Base-by-base conservation (phyloP, 2,329 filamentous ascomycete species). In the Clarireedia homoeocarpa region DNA sequence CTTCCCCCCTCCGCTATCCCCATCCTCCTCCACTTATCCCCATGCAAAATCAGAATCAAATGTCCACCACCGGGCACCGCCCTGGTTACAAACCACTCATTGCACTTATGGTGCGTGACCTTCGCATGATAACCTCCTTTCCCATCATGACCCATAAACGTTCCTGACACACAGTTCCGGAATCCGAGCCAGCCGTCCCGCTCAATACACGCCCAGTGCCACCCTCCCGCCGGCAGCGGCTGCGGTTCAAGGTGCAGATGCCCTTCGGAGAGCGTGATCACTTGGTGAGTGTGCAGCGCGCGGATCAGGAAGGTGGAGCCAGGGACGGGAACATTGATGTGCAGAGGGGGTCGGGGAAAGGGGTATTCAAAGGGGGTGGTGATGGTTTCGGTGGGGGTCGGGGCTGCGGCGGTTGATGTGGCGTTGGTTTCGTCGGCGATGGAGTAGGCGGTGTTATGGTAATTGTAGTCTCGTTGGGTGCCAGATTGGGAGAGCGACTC, bases 221-320 rank as follows among this genome's bases (percentile, higher is more conserved):
- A 53, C 12, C 51, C 51, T 5, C 51, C 51, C 3, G 30, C 34
- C 4, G 12, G 20, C 10, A 30, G 23, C 4, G 38, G 2, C 14
- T 14, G 15, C 12, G 42, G 42, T 14, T 30, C 36, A 6, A 53
- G n/a, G 9, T 48, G 51, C 2, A 53, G 44, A 26, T 0, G 14
- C n/a, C 51, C 51, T 6, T 39, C 44, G 15, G 38, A 27, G 15
- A 48, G 51, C 2, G 51, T 48, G 6, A 53, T 39, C 3, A 48
- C 24, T 3, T 44, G 30, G 12, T 44, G 23, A 6, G 17, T 30
- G 14, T 15, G 12, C 5, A 42, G 44, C 17, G 48, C 44, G 26
- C 51, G 44, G 14, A 53, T 53, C 6, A 48, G 26, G 24, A 53
- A 53, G 26, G 51, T 53, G 10, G 20, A 48, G n/a, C 51, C 51